Evolutionary conservation across 495 filamentous ascomycete genomes (phyloP), one percentile per base, ranked within the genome.

Genomic region (Podospora fimiseda): DNA sequence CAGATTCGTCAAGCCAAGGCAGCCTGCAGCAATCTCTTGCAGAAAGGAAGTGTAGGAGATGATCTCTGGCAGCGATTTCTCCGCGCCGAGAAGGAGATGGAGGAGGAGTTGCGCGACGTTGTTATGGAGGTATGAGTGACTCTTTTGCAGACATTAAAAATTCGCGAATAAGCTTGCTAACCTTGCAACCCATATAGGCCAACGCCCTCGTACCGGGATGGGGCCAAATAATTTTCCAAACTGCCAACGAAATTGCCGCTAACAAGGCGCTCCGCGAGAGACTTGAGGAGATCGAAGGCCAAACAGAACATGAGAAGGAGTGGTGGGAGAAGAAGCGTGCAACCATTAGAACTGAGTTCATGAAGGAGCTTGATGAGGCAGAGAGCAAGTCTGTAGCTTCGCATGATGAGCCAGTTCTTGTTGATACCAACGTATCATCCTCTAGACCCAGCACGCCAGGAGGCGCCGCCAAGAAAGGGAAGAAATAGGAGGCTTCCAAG

Each of bases 191-290:
- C n/a, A n/a, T 36, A 23, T 42, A 77, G 88, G 93, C 93, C 48
- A 98, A 97, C 63, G 90, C 86, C 19, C 86, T 95, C 54, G 71
- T 77, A 4, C 82, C 88, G 9, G 82, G 83, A 59, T 98, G 93
- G 93, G 93, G 93, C 58, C 85, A 91, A 61, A 82, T 77, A 20
- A 96, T 98, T 63, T 98, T 98, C 78, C 93, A 98, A 69, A 88
- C 86, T 19, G 94, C 93, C 38, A 77, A 82, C 64, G 90, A 96
- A 69, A 80, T 97, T 33, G 78, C 81, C 18, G 81, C 80, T 23
- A 97, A 97, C 71, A 79, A 75, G 18, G 71, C 79, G 9, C 73
- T 98, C 27, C 82, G 89, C 52, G 70, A 80, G 50, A 82, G 89
- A 14, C 77, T 98, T 9, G 84, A 88, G 4, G 81, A 88, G 56